Percentiles rank a stretch among this genome's conserved stretches.
Conservation (phyloP, 192 early-diverging fungal genomes). For the Ramicandelaber brevisporus region DNA sequence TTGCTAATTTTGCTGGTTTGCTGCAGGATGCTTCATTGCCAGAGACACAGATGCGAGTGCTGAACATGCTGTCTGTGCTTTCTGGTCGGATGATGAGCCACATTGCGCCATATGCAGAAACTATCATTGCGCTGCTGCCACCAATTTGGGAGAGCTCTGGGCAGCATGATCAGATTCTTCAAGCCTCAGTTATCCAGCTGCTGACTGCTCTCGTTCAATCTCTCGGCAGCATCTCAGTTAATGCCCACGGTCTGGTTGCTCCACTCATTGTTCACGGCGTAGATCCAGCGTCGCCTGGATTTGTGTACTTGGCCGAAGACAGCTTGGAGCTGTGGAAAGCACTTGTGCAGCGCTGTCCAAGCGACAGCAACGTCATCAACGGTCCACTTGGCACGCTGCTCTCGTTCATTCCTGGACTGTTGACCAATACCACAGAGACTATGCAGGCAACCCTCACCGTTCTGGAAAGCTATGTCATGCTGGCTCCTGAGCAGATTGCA, state of each 20-base stretch:
- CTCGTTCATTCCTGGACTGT: conserved; percentile 25
- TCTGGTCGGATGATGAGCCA: conserved; percentile 49
- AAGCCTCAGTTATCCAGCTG: conserved; percentile 47
- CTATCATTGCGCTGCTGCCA: conserved; percentile 48
- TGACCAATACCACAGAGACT: conserved; percentile 53
- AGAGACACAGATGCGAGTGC: conserved; percentile 44
- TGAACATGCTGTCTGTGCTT: conserved; percentile 45
- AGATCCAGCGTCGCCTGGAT: conserved; percentile 25
- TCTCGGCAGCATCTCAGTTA: conserved; percentile 35
- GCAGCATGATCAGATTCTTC: conserved; percentile 49
- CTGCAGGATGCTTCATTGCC: conserved; percentile 41
- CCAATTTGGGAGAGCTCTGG: conserved; percentile 58
- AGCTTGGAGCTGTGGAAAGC: conserved; percentile 74
- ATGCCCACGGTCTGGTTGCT: conserved; percentile 43
- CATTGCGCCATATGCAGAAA: conserved; percentile 41
- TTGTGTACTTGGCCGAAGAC: conserved; percentile 73
- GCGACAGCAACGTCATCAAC: conserved; percentile 20
- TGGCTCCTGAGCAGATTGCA: too few relatives aligned
- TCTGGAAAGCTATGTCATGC: conserved; percentile 61
- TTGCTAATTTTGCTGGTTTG: conserved; percentile 26
- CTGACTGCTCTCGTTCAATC: conserved; percentile 56
- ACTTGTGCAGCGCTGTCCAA: conserved; percentile 38
- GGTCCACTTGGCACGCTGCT: too few relatives aligned
- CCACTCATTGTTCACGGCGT: conserved; percentile 54
- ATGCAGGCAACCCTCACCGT: conserved; percentile 49